Percentiles rank a stretch among this genome's conserved stretches.
phyloP scores from a whole-genome alignment of 441 rosid species.

The Flueggea neowawraea region DNA sequence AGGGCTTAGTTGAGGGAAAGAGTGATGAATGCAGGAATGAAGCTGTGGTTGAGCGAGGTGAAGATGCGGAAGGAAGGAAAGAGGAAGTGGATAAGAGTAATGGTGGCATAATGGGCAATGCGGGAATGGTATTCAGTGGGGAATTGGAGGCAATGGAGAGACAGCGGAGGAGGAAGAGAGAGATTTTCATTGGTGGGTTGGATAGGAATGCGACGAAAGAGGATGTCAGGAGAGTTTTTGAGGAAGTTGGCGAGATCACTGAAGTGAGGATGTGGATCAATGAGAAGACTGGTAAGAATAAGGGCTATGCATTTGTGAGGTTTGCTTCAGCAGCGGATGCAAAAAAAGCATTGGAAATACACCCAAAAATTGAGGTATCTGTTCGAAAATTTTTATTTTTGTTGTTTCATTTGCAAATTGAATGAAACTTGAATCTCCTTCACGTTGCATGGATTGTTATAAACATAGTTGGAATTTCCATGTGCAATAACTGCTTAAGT shows the following conservation, averaged over 20 bases:
- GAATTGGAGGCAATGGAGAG: constrained; percentile 32
- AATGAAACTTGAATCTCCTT: background rate
- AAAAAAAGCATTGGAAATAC: constrained; percentile 29
- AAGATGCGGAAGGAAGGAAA: constrained; percentile 3
- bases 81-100: background rate
- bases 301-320: constrained; percentile 32
- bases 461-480: no score
- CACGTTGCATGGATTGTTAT: no score
- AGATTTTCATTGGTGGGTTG: constrained; percentile 37
- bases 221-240: constrained; percentile 28
- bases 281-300: constrained; percentile 23
- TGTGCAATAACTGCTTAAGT: no score
- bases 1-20: constrained; percentile 8
- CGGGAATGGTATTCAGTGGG: constrained; percentile 20
- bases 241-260: constrained; percentile 26
- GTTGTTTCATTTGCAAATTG: constrained; percentile 5
- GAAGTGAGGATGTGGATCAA: constrained; percentile 18
- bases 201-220: constrained; percentile 22
- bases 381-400: background rate
- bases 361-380: constrained; percentile 21
- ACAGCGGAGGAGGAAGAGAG: constrained; percentile 26
- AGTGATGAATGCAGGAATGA: background rate
- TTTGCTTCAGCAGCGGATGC: constrained; percentile 31
- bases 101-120: constrained; percentile 12
- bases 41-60: background rate